Evolutionary conservation across 2,329 filamentous ascomycete species (phyloP), one percentile per base, ranked within the genome.

Genomic region (Byssoonygena ceratinophila): DNA sequence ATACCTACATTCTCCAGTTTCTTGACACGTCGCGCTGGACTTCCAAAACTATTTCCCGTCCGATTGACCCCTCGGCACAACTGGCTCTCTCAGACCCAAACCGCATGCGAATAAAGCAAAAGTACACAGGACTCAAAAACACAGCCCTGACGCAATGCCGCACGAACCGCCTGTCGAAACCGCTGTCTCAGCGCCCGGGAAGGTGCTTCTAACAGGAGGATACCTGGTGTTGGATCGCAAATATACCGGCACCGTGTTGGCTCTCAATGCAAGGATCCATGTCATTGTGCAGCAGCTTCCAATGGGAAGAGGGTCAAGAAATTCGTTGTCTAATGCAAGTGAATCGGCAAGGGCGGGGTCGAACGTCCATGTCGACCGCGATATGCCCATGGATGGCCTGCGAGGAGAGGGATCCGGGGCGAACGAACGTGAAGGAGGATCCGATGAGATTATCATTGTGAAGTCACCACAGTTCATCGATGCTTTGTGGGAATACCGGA

Each of bases 131-230:
- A 31, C 18, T 14, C 34, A 40, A 22, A 8, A 34, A 23, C 14
- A 16, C 20, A 25, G 18, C 20, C 4, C 14, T 27, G 32, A 34
- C 22, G 34, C 22, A 7, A 55, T 55, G 54, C 54, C 54, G 5
- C 51, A 55, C 23, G 27, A 54, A 32, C 51, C 51, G 25, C 44
- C 51, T 68, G 60, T 57, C 23, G 57, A 61, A 51, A 69, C 72
- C 46, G 84, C 83, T 64, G 80, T 94, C 59, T 97, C 92, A 57
- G 91, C 92, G 20, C 92, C 92, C 16, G 92, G 92, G 61, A 98
- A 98, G 74, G 92, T 98, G 55, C 80, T 98, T 58, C 79, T 97
- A 51, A 88, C 91, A 3, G 92, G 92, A 58, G 92, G 92, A 56
- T 98, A 97, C 70, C 82, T 97, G 43, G 91, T 96, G 20, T 82